phyloP scores from a whole-genome alignment of 1,284 basidiomycete genomes.

The Pascua guehoae region DNA sequence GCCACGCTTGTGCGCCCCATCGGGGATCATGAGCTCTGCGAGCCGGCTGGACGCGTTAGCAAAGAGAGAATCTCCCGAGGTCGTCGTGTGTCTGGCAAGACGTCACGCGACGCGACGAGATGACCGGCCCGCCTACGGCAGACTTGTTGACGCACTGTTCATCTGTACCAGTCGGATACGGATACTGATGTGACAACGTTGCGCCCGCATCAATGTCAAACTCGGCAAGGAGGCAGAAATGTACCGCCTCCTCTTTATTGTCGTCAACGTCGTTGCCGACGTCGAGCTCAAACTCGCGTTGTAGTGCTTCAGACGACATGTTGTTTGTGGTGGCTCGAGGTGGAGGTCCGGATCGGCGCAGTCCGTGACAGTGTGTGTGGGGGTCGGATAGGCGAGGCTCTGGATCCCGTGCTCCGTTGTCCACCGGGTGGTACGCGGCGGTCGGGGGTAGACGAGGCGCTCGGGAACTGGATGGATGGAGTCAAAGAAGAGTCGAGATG shows the following conservation, averaged over 20 bases:
- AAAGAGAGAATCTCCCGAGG: too few species aligned
- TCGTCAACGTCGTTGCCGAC: conserved; percentile 7
- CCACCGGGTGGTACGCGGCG: too few species aligned
- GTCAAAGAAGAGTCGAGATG: too few species aligned
- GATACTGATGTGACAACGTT: conserved; percentile 87
- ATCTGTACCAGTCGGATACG: conserved; percentile 83
- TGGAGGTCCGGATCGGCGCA: too few species aligned
- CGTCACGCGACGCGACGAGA: neutral
- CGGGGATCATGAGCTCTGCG: conserved; percentile 96
- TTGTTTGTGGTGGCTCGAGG: too few species aligned
- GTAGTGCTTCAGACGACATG: too few species aligned
- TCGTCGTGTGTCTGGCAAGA: too few species aligned
- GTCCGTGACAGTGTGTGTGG: too few species aligned
- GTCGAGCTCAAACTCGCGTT: neutral
- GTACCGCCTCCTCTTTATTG: conserved; percentile 62
- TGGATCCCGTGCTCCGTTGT: too few species aligned
- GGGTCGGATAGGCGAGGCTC: too few species aligned
- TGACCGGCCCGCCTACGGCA: neutral
- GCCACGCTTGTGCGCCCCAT: conserved; percentile 87
- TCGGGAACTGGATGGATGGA: too few species aligned
- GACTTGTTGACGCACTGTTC: conserved; percentile 66
- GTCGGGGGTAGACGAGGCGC: too few species aligned
- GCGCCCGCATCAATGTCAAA: conserved; percentile 93
- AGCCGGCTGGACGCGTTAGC: conserved; percentile 60
- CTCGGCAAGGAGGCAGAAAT: conserved; percentile 88